These are phyloP conservation scores for Crinitomyces ghanaensis DNA, from an alignment of 805 yeast species.

Conservation along the genomic window DNA sequence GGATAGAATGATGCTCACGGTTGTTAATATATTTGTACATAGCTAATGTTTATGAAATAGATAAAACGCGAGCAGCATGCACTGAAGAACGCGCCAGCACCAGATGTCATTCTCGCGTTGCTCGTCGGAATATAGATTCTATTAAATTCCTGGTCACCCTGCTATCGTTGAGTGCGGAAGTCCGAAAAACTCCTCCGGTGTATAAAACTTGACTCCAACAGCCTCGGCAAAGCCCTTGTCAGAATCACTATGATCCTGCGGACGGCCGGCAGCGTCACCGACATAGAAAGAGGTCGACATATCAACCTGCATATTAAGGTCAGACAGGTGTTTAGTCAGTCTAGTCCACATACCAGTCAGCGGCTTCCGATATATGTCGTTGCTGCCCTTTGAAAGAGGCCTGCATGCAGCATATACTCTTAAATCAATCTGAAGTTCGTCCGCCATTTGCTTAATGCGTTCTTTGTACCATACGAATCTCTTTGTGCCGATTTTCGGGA, in stretches of 20 bases:
- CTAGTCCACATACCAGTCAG: conserved; percentile 63
- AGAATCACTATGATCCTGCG: conserved; percentile 65
- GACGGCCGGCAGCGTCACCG: conserved; percentile 97
- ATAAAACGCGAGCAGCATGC: too few relatives aligned
- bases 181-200: conserved; percentile 67
- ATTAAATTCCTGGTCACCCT: too few relatives aligned
- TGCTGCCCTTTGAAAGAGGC: conserved; percentile 27
- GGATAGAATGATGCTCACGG: too few relatives aligned
- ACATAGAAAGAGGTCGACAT: conserved; percentile 45
- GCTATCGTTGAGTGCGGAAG: too few relatives aligned
- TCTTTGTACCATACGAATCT: conserved; percentile 27
- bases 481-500: conserved; percentile 26
- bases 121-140: too few relatives aligned
- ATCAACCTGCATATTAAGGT: conserved; percentile 27
- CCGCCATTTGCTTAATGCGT: conserved; percentile 20
- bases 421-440: conserved; percentile 22
- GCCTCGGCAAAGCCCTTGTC: conserved; percentile 61
- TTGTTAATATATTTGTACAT: background rate
- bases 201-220: conserved; percentile 40
- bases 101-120: too few relatives aligned
- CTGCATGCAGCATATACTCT: conserved; percentile 59
- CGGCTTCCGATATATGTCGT: conserved; percentile 49
- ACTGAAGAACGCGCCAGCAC: too few relatives aligned
- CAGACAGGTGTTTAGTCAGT: conserved; percentile 31
- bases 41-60: too few relatives aligned